Evolutionary conservation across 2,329 filamentous ascomycete genomes (phyloP).

Genomic region (Beauveria medogensis): DNA sequence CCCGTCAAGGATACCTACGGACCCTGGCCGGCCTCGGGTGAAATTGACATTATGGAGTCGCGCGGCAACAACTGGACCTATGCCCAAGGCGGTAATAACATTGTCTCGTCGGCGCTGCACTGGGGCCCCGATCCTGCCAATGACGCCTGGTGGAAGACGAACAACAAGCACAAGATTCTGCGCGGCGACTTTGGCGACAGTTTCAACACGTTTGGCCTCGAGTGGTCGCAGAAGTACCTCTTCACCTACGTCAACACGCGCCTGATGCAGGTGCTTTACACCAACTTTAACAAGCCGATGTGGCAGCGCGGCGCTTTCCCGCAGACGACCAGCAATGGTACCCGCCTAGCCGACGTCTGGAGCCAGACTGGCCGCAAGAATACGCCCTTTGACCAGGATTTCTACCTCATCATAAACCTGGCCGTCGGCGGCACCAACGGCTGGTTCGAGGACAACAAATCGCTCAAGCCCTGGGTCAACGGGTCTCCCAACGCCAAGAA

Average conservation of each 20-base stretch:
- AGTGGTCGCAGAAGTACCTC: conserved; percentile 83
- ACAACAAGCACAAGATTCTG: conserved; percentile 65
- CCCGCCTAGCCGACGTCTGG: conserved; percentile 57
- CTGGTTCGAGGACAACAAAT: conserved; percentile 69
- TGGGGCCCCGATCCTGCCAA: conserved; percentile 68
- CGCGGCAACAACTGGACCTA: conserved; percentile 79
- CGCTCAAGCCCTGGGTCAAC: conserved; percentile 74
- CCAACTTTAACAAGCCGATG: conserved; percentile 60
- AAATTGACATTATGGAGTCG: conserved; percentile 76
- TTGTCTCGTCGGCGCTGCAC: conserved; percentile 70
- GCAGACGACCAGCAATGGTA: conserved; percentile 55
- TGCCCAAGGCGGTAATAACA: conserved; percentile 69
- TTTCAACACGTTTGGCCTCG: conserved; percentile 72
- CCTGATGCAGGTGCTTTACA: conserved; percentile 73
- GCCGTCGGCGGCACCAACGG: conserved; percentile 73
- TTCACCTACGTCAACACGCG: conserved; percentile 81
- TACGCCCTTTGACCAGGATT: conserved; percentile 67
- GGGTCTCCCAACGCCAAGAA: conserved; percentile 54
- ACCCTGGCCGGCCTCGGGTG: conserved; percentile 68
- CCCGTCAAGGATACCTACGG: conserved; percentile 66
- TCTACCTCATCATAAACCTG: conserved; percentile 69
- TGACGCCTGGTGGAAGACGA: conserved; percentile 78
- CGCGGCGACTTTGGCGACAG: conserved; percentile 63
- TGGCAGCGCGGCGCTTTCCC: conserved; percentile 65
- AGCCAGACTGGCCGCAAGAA: conserved; percentile 48